These are phyloP conservation scores for Zymoseptoria ardabiliae DNA, from an alignment of 2,329 filamentous ascomycete genomes.

Conservation along the genomic window DNA sequence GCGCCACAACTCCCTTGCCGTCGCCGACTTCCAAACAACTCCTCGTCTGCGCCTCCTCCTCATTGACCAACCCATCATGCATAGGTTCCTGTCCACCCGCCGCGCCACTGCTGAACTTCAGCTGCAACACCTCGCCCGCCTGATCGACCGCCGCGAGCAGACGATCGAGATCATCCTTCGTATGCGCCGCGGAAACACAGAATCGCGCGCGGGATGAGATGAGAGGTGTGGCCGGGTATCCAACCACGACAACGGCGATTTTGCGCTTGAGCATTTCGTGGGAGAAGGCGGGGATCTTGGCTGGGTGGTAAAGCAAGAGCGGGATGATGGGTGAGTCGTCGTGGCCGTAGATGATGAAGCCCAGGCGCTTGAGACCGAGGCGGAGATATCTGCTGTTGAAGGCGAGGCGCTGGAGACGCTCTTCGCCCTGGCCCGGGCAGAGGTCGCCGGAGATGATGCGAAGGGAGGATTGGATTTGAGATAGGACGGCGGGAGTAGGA, in stretches of 20 bases:
- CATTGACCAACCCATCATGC: conserved; percentile 60
- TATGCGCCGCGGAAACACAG: conserved; percentile 92
- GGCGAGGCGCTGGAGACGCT: conserved; percentile 87
- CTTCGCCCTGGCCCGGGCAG: conserved; percentile 83
- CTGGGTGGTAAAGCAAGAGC: conserved; percentile 91
- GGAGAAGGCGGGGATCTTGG: conserved; percentile 96
- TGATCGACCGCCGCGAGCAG: conserved; percentile 85
- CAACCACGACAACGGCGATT: conserved; percentile 94
- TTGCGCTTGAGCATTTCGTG: conserved; percentile 98
- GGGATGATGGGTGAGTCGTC: conserved; percentile 98
- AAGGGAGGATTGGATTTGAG: conserved; percentile 82
- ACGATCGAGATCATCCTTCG: conserved; percentile 94
- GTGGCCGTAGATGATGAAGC: conserved; percentile 93
- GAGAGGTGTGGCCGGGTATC: conserved; percentile 90
- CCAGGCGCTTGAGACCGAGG: conserved; percentile 89
- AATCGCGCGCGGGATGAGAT: conserved; percentile 93
- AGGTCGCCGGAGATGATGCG: conserved; percentile 85
- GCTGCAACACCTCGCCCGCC: conserved; percentile 80
- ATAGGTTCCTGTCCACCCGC: conserved; percentile 78
- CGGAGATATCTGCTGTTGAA: conserved; percentile 99
- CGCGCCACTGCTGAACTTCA: conserved; percentile 95
- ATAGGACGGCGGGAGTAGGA: conserved; percentile 77
- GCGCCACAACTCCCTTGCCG: conserved; percentile 49
- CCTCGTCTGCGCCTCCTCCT: conserved; percentile 63
- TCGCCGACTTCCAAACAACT: conserved; percentile 44